Conservation (phyloP, 257 asterid genomes). For the Plantago major region DNA sequence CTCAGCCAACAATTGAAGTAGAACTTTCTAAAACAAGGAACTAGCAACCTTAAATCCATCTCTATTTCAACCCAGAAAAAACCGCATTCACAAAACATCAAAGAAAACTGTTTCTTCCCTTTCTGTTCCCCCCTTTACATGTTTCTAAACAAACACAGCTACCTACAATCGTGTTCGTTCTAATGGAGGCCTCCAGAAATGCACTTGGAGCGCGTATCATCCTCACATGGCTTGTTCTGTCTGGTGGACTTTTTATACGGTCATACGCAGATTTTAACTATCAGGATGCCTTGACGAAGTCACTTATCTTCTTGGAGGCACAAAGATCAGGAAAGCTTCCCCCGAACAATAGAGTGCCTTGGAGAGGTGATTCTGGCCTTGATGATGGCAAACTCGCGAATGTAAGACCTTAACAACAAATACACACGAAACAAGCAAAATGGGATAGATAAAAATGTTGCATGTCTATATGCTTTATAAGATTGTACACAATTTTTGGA, state of each 20-base stretch:
- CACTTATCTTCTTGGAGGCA: constrained; percentile 73
- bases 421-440: neutral
- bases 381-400: constrained; percentile 60
- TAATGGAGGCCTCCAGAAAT: constrained; percentile 25
- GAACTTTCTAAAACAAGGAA: neutral
- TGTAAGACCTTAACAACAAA: constrained; percentile 21
- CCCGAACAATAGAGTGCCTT: constrained; percentile 39
- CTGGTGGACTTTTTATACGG: constrained; percentile 11
- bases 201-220: constrained; percentile 8
- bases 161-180: too few species aligned
- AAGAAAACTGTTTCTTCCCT: neutral
- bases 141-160: too few species aligned
- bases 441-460: too few species aligned
- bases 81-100: too few species aligned
- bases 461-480: too few species aligned
- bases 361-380: constrained; percentile 87
- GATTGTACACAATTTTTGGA: too few species aligned
- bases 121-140: neutral
- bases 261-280: constrained; percentile 42
- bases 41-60: neutral
- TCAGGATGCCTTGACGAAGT: constrained; percentile 55
- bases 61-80: neutral
- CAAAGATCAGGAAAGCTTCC: constrained; percentile 94
- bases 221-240: constrained; percentile 31
- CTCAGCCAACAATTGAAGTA: constrained; percentile 2